Conservation (phyloP, 2,329 filamentous ascomycete genomes). For the Stagonosporopsis rhizophila region DNA sequence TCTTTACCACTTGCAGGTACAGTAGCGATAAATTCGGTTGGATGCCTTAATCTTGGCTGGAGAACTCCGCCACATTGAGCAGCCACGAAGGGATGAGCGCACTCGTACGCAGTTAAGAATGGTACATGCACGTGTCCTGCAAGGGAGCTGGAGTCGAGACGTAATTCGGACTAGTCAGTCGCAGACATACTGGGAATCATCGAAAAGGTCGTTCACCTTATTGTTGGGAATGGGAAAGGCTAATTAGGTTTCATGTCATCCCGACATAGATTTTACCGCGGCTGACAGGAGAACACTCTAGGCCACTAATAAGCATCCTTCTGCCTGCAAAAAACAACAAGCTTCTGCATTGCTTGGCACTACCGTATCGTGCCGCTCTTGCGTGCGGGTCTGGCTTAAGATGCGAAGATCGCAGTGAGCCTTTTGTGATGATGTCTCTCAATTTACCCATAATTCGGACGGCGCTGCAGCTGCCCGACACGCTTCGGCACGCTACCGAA, state of each 20-base stretch:
- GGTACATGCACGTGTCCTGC: neutral
- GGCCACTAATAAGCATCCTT: constrained; percentile 48
- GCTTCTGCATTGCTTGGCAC: neutral
- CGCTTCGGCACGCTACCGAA: neutral
- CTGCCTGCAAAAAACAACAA: neutral
- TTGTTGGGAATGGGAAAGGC: neutral
- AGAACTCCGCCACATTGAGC: neutral
- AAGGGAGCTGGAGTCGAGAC: neutral
- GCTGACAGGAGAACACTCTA: too few species aligned
- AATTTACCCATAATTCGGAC: constrained; percentile 55
- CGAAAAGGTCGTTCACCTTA: neutral
- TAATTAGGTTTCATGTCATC: too few species aligned
- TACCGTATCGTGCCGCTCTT: neutral
- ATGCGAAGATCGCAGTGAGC: constrained; percentile 78
- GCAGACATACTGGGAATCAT: neutral
- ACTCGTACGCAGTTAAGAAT: neutral
- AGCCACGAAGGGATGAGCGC: neutral
- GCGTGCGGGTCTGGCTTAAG: neutral
- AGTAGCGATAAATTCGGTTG: neutral
- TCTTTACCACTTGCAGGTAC: neutral
- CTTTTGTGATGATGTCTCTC: constrained; percentile 66
- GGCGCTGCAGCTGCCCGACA: constrained; percentile 2
- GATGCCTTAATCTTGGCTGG: neutral
- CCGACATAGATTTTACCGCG: too few species aligned
- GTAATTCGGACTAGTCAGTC: neutral